A percentile compares a stretch with the other conserved stretches of the same genome.
phyloP scores from a whole-genome alignment of 305 asterid genomes.

The Fraxinus paxiana region DNA sequence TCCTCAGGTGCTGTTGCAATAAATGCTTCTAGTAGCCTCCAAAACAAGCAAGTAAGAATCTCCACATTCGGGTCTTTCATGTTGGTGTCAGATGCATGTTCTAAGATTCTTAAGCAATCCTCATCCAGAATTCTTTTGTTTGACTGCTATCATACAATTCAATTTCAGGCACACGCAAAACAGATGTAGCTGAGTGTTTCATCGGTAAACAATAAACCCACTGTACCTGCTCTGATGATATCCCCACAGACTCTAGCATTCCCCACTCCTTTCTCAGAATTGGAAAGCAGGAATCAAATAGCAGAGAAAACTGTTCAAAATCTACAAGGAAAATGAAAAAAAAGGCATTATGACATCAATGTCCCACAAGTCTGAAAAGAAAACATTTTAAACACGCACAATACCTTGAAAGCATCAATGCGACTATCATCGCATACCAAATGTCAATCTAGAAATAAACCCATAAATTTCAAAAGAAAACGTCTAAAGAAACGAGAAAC shows the following conservation, averaged over 20 bases:
- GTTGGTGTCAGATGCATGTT: constrained; percentile 40
- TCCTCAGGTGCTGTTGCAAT: constrained; percentile 40
- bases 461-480: constrained; percentile 15
- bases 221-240: constrained; percentile 51
- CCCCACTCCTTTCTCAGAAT: constrained; percentile 65
- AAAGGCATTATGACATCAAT: neutral
- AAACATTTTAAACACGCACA: constrained; percentile 2
- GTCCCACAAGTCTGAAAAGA: constrained; percentile 3
- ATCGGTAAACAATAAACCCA: neutral
- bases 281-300: constrained; percentile 53
- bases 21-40: constrained; percentile 63
- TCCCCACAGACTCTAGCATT: constrained; percentile 42
- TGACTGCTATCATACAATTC: constrained; percentile 38
- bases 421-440: neutral
- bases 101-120: constrained; percentile 52
- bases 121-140: constrained; percentile 39
- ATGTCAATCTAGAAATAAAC: neutral
- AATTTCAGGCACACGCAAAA: constrained; percentile 11
- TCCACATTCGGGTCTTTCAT: constrained; percentile 49
- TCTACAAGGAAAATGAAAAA: constrained; percentile 35
- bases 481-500: constrained; percentile 10
- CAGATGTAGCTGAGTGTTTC: neutral
- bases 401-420: neutral
- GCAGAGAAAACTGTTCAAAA: constrained; percentile 34
- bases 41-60: constrained; percentile 58